Conservation (phyloP, 2,329 filamentous ascomycete genomes). For the Fusarium redolens region DNA sequence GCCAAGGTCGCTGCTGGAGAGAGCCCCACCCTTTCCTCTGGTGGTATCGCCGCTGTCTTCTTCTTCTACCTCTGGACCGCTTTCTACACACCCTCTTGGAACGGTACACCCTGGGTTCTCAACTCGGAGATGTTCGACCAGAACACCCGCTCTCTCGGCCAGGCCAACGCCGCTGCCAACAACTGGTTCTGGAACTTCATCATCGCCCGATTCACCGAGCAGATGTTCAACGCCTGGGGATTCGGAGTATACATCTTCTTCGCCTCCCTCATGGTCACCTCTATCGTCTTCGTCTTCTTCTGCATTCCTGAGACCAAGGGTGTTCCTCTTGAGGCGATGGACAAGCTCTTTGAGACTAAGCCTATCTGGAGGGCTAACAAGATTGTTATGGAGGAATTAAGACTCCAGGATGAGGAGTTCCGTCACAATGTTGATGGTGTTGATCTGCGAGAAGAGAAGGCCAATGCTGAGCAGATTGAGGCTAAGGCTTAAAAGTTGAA, state of each 20-base stretch:
- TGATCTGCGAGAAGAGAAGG: constrained; percentile 47
- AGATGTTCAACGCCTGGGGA: constrained; percentile 70
- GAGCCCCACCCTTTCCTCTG: constrained; percentile 46
- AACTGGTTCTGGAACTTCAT: constrained; percentile 82
- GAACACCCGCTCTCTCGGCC: constrained; percentile 71
- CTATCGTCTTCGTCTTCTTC: constrained; percentile 70
- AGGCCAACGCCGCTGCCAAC: constrained; percentile 76
- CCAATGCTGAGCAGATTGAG: constrained; percentile 43
- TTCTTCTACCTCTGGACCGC: constrained; percentile 67
- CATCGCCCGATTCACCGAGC: constrained; percentile 73
- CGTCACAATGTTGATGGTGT: constrained; percentile 45
- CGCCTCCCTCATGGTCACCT: constrained; percentile 69
- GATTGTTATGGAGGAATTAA: constrained; percentile 57
- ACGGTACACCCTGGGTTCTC: constrained; percentile 80
- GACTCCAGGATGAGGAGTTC: constrained; percentile 49
- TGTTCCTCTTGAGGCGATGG: constrained; percentile 73
- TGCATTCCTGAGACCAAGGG: constrained; percentile 74
- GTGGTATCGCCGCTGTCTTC: constrained; percentile 75
- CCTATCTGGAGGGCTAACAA: constrained; percentile 59
- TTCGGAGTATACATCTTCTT: constrained; percentile 79
- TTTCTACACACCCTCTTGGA: constrained; percentile 79
- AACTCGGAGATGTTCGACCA: constrained; percentile 82
- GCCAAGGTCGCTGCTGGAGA: constrained; percentile 46
- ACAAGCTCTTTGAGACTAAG: constrained; percentile 66
- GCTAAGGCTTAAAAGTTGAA: constrained; percentile 4